Base-by-base conservation (phyloP, 805 yeast genomes). In the Teunomyces stri region DNA sequence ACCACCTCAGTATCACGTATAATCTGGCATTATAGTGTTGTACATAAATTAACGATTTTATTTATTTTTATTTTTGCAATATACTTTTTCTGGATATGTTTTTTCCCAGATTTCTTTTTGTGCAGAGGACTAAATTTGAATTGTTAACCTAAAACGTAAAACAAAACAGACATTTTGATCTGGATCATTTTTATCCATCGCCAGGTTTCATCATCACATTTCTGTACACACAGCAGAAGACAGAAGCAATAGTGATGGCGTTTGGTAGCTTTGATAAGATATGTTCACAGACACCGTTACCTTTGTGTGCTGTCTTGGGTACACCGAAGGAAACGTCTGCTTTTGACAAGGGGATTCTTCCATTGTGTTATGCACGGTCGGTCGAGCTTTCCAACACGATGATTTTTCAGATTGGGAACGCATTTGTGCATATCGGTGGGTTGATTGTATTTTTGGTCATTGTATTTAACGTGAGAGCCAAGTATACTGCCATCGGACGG, bases 401-500 rank as follows among this genome's bases (percentile, higher is more conserved):
- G 70, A 88, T 92, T 16, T 92, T 90, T 69, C 89, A 89, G 62
- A 75, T 89, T 11, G 97, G 97, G 25, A 87, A 85, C 52, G 89
- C 96, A 5, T 87, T 92, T 61, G 80, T 90, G 16, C 89, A 91
- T 60, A 82, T 92, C 44, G 89, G 86, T 1, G 81, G 89, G 0
- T 67, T 94, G 29, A 67, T 78, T 5, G 77, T 89, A 36, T 52
- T 86, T 31, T 71, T 84, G 43, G 77, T 89, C 56, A 87, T 91
- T 46, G 73, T 90, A 10, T 87, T 84, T 71, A 84, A 86, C 56
- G 82, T 91, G 38, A 76, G 91, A 61, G 74, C 84, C 49, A 89
- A 92, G 71, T 91, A 88, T 62, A 94, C 99, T 0, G 97, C 98
- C 10, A 91, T 94, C 49, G 98, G 97, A 3, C 76, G 98, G 51